Conservation (phyloP, 148 eudicot genomes). For the Heliosperma pusillum region DNA sequence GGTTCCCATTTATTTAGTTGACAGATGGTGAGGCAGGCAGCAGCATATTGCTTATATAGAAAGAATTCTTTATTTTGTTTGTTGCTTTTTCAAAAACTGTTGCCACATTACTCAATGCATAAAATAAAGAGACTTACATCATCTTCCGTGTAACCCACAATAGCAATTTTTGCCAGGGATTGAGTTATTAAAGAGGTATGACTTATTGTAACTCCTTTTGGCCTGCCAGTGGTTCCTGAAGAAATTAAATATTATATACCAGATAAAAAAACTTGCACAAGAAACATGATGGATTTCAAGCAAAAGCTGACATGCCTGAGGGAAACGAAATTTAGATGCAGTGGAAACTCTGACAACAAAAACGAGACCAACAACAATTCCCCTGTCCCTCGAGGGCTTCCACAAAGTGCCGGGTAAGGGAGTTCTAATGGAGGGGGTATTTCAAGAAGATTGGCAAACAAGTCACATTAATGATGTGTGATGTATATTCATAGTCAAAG, state of each 20-base stretch:
- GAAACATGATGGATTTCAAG: not conserved
- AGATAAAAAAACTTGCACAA: not conserved
- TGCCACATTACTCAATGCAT: not conserved
- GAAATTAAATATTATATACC: not conserved
- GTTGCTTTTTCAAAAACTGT: not conserved
- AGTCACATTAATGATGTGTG: not conserved
- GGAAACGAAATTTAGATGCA: not conserved
- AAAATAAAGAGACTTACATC: constrained; percentile 46
- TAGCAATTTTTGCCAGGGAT: constrained; percentile 79
- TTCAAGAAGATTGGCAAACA: not conserved
- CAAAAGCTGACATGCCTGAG: not conserved
- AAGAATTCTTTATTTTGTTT: not conserved
- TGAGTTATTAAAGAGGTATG: constrained; percentile 76
- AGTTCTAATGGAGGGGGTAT: too few relatives aligned
- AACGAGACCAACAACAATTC: too few relatives aligned
- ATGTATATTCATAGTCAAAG: not conserved
- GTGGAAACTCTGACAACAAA: not conserved
- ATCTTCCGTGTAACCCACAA: constrained; percentile 65
- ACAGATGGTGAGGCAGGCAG: not conserved
- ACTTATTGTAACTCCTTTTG: constrained; percentile 79
- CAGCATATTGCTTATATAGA: not conserved
- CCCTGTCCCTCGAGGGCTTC: too few relatives aligned
- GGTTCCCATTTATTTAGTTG: not conserved
- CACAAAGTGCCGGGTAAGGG: too few relatives aligned
- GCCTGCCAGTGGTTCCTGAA: constrained; percentile 85